phyloP scores from a whole-genome alignment of 106 monocot genomes.

The Hemerocallis citrina region DNA sequence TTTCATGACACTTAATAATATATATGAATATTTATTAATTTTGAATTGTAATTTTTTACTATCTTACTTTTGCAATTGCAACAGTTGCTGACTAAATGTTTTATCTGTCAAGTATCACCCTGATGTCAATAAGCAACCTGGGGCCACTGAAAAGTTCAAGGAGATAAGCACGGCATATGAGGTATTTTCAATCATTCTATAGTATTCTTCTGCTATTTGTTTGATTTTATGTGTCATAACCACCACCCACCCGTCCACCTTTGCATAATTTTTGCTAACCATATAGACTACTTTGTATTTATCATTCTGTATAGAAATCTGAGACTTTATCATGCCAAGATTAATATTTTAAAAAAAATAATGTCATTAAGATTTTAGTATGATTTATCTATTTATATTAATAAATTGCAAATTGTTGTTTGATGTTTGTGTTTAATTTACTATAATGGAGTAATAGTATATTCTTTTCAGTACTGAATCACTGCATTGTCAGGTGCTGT shows the following conservation, averaged over 20 bases:
- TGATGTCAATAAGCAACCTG: slow-evolving; percentile 97
- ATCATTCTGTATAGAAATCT: no score
- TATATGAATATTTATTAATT: background rate
- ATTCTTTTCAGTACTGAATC: slow-evolving; percentile 6
- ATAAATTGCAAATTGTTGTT: no score
- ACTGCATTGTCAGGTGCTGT: slow-evolving; percentile 59
- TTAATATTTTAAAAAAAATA: no score
- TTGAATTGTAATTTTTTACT: background rate
- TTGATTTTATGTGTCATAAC: background rate
- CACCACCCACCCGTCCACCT: no score
- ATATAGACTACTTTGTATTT: no score
- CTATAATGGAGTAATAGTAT: no score
- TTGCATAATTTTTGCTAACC: no score
- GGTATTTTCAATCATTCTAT: slow-evolving; percentile 33
- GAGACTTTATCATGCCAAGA: no score
- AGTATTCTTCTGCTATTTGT: background rate
- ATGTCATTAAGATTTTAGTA: no score
- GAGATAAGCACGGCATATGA: slow-evolving; percentile 98
- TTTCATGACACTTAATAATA: background rate
- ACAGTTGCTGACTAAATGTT: slow-evolving; percentile 30
- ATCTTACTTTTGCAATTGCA: slow-evolving; percentile 14
- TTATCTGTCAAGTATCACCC: slow-evolving; percentile 81
- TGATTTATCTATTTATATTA: no score
- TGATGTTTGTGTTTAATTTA: background rate
- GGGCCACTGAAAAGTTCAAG: slow-evolving; percentile 97